phyloP scores from a whole-genome alignment of 2,329 filamentous ascomycete species.

The Elsinoe necatrix region DNA sequence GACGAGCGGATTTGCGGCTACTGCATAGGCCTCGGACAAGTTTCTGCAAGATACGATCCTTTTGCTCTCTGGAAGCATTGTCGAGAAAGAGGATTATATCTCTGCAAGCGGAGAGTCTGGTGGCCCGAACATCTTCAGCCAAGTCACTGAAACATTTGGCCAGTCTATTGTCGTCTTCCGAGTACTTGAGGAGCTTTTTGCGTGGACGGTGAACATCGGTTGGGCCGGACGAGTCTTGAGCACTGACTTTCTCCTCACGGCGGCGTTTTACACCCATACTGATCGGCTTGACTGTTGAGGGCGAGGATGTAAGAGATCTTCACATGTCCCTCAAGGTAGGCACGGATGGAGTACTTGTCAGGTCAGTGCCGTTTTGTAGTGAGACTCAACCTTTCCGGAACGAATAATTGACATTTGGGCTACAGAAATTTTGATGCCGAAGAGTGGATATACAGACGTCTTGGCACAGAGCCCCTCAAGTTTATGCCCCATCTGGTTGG shows the following conservation, averaged over 20 bases:
- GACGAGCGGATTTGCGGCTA: constrained; percentile 74
- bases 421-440: constrained; percentile 11
- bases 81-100: constrained; percentile 37
- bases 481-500: not conserved
- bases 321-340: not conserved
- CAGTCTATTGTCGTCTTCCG: constrained; percentile 35
- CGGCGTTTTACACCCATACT: constrained; percentile 20
- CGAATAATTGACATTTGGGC: not conserved
- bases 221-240: constrained; percentile 2
- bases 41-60: constrained; percentile 35
- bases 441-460: constrained; percentile 8
- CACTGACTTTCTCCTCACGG: constrained; percentile 15
- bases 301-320: constrained; percentile 4
- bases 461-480: not conserved
- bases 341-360: not conserved
- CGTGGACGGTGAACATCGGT: constrained; percentile 16
- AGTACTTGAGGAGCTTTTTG: constrained; percentile 30
- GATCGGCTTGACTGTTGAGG: not conserved
- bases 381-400: not conserved
- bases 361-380: not conserved
- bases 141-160: constrained; percentile 41
- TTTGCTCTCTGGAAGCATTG: constrained; percentile 30
- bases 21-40: constrained; percentile 85
- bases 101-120: constrained; percentile 38
- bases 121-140: constrained; percentile 38